phyloP scores from a whole-genome alignment of 257 asterid genomes.

The Paraleonurus japonicus region DNA sequence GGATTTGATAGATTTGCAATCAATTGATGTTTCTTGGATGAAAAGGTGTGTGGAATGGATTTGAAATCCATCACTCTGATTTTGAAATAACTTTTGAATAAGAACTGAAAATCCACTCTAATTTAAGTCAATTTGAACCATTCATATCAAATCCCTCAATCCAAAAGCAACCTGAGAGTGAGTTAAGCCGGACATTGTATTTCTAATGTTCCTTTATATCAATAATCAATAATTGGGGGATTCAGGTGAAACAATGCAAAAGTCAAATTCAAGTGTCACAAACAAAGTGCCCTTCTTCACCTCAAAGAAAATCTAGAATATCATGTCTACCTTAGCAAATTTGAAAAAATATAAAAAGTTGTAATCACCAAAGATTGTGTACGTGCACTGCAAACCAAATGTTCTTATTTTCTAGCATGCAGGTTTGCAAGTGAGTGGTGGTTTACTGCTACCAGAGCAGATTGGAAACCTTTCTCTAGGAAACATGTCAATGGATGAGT shows the following conservation, averaged over 20 bases:
- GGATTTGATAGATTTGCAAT: neutral
- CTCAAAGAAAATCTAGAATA: neutral
- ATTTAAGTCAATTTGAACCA: neutral
- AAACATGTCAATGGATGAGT: neutral
- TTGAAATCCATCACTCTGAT: neutral
- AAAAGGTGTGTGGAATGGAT: neutral
- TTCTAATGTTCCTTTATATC: slow-evolving; percentile 1
- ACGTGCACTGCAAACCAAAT: neutral
- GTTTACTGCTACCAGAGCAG: neutral
- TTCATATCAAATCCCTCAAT: neutral
- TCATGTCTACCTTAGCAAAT: neutral
- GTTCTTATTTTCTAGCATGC: neutral
- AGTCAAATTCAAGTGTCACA: neutral
- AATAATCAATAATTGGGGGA: slow-evolving; percentile 7
- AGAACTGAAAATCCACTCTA: neutral
- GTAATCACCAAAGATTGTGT: neutral
- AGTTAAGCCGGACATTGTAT: neutral
- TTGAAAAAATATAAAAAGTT: neutral
- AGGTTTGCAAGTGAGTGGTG: slow-evolving; percentile 4
- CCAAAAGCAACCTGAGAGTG: neutral
- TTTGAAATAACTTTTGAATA: neutral
- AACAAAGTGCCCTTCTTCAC: neutral
- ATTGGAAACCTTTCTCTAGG: neutral
- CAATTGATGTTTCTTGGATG: neutral
- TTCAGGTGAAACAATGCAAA: neutral